Conservation (phyloP, 371 early-diverging fungal genomes). For the Lichtheimia ramosa region DNA sequence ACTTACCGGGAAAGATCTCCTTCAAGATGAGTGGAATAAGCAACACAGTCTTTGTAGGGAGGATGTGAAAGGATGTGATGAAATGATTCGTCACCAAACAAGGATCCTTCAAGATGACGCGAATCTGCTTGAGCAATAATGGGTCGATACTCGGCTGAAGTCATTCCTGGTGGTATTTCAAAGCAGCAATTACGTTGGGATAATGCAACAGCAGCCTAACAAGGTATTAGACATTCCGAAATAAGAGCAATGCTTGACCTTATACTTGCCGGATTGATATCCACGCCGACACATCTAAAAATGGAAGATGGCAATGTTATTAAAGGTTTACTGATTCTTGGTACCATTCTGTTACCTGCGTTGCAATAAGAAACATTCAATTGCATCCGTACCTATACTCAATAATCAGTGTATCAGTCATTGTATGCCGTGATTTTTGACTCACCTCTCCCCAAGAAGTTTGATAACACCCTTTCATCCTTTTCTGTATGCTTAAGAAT, state of each 20-base stretch:
- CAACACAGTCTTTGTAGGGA: slow-evolving; percentile 92
- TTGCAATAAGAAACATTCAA: slow-evolving; percentile 83
- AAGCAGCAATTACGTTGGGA: slow-evolving; percentile 87
- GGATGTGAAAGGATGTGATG: slow-evolving; percentile 91
- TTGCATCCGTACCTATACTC: slow-evolving; percentile 77
- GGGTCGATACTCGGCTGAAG: slow-evolving; percentile 78
- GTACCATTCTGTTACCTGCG: slow-evolving; percentile 55
- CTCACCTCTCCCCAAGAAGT: slow-evolving; percentile 85
- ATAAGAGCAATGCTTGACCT: background rate
- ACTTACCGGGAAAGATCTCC: slow-evolving; percentile 76
- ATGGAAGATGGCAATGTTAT: background rate
- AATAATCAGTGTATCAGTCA: background rate
- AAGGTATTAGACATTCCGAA: background rate
- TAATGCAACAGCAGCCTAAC: slow-evolving; percentile 76
- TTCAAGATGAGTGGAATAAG: slow-evolving; percentile 71
- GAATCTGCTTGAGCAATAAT: slow-evolving; percentile 82
- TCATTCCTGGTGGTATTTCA: slow-evolving; percentile 69
- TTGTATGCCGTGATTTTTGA: background rate
- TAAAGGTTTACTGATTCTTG: background rate
- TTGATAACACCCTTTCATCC: slow-evolving; percentile 82
- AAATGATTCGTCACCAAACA: slow-evolving; percentile 67
- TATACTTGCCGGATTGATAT: slow-evolving; percentile 79
- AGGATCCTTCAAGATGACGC: slow-evolving; percentile 56
- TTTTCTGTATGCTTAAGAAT: slow-evolving; percentile 73
- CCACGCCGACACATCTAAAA: slow-evolving; percentile 76